Base-by-base conservation (phyloP, 1,284 basidiomycete genomes). In the Pascua guehoae region DNA sequence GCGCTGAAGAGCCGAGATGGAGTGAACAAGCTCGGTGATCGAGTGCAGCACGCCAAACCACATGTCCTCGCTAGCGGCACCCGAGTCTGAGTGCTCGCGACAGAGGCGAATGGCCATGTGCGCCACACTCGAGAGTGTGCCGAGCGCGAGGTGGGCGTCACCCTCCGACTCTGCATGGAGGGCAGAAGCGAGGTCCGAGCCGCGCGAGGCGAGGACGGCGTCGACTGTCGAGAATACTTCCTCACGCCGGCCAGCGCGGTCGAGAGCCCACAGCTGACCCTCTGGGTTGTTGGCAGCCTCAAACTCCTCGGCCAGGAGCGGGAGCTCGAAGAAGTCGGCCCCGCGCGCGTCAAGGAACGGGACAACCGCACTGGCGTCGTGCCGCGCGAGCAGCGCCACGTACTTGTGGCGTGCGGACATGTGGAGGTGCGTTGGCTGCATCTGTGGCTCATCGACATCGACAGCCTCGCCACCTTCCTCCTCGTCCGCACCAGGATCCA, bases 11-110 rank as follows among this genome's bases (percentile, higher is more conserved):
- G 62, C 57, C 1, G 87, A 85, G 12, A 91, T 77, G 2, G 79
- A 79, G 66, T 95, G 91, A 4, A 93, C 86, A 45, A 85, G 83
- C 54, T 86, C 83, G 53, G 95, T 87, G 66, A 94, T 86, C 60
- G 87, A 86, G 64, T 85, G 85, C 38, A 97, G 81, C 0, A 96
- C 79, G 59, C 85, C 84, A 72, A 91, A 93, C 94, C 94, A 98
- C 65, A 93, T 84, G 65, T 96, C 90, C 69, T 94, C 91, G 14
- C 87, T 78, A 2, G 86, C 81, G 12, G 85, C 75, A 75, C 49
- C 50, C 18, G 45, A 48, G 74, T 75, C 77, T 4, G 88, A 88
- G 57, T 83, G 84, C 60, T 85, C 82, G 41, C 86, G 72, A 68
- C 90, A 93, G 41, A 91, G 81, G 1, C 81, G 72, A 5, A 87